These are phyloP conservation scores for Parathielavia appendiculata DNA, from an alignment of 495 filamentous ascomycete species.

Conservation along the genomic window DNA sequence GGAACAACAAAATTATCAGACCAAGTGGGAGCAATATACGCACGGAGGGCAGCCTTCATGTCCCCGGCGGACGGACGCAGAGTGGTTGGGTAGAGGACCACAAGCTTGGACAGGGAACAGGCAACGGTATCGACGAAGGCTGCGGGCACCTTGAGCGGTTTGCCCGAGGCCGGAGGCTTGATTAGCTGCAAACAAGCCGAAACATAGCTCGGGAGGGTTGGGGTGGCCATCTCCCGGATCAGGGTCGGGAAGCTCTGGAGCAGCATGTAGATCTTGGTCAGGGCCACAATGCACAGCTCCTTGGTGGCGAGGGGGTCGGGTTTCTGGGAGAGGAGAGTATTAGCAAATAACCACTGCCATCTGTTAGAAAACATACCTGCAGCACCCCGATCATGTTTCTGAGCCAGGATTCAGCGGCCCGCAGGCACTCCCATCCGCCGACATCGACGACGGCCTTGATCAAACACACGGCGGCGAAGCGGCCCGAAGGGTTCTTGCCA, in stretches of 20 bases:
- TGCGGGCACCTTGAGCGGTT: conserved; percentile 31
- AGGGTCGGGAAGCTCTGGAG: conserved; percentile 76
- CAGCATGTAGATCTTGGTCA: conserved; percentile 76
- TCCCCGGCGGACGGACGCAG: conserved; percentile 69
- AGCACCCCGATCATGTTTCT: conserved; percentile 64
- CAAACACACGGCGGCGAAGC: conserved; percentile 70
- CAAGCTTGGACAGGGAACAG: conserved; percentile 54
- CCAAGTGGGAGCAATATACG: conserved; percentile 54
- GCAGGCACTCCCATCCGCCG: conserved; percentile 73
- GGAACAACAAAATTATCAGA: conserved; percentile 43
- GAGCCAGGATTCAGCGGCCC: conserved; percentile 65
- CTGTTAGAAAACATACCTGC: conserved; percentile 47
- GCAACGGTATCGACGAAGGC: conserved; percentile 56
- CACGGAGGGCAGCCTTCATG: conserved; percentile 54
- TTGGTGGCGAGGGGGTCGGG: conserved; percentile 67
- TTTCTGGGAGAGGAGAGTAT: conserved; percentile 48
- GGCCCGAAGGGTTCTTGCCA: conserved; percentile 62
- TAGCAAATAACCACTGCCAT: neutral
- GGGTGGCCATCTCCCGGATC: conserved; percentile 82
- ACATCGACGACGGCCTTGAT: conserved; percentile 76
- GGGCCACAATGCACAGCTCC: conserved; percentile 64
- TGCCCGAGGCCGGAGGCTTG: conserved; percentile 43
- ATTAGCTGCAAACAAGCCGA: conserved; percentile 65
- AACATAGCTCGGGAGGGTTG: conserved; percentile 68
- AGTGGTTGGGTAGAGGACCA: conserved; percentile 72